Conservation (phyloP, 2,329 filamentous ascomycete species). For the Phaeoacremonium minimum region DNA sequence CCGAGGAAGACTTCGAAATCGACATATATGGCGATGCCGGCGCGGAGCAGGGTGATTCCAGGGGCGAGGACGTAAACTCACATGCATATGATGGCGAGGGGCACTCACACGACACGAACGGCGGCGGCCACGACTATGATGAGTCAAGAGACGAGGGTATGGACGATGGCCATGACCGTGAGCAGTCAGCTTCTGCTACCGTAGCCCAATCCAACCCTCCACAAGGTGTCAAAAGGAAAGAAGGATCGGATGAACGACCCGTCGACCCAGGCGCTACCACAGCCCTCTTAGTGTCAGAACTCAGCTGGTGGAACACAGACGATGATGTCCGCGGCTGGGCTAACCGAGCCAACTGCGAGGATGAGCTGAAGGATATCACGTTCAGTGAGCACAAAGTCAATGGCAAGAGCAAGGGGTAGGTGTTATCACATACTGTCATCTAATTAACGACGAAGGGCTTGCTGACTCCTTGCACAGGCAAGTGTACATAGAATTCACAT, state of each 20-base stretch:
- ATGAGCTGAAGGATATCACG: conserved; percentile 84
- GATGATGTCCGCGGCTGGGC: conserved; percentile 91
- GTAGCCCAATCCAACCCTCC: conserved; percentile 22
- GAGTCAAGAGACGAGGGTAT: conserved; percentile 17
- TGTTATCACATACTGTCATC: conserved; percentile 9
- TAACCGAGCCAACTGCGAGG: conserved; percentile 72
- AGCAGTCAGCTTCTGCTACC: conserved; percentile 17
- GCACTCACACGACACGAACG: conserved; percentile 24
- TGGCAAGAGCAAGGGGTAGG: conserved; percentile 95
- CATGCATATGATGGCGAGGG: conserved; percentile 35
- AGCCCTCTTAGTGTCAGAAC: conserved; percentile 80
- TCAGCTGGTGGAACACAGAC: conserved; percentile 96
- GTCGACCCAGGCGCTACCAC: conserved; percentile 58
- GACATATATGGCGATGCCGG: conserved; percentile 64
- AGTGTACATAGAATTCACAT: conserved; percentile 81
- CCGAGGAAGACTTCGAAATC: conserved; percentile 69
- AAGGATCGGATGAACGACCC: conserved; percentile 52
- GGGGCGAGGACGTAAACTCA: conserved; percentile 18
- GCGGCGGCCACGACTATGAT: conserved; percentile 30
- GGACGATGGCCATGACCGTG: conserved; percentile 27
- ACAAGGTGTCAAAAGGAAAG: conserved; percentile 59
- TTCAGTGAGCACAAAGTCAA: conserved; percentile 99
- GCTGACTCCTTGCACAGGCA: conserved; percentile 37
- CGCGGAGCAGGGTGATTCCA: conserved; percentile 32
- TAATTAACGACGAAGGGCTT: not conserved